These are phyloP conservation scores for Penicillium italicum DNA, from an alignment of 2,329 filamentous ascomycete species.

Conservation along the genomic window DNA sequence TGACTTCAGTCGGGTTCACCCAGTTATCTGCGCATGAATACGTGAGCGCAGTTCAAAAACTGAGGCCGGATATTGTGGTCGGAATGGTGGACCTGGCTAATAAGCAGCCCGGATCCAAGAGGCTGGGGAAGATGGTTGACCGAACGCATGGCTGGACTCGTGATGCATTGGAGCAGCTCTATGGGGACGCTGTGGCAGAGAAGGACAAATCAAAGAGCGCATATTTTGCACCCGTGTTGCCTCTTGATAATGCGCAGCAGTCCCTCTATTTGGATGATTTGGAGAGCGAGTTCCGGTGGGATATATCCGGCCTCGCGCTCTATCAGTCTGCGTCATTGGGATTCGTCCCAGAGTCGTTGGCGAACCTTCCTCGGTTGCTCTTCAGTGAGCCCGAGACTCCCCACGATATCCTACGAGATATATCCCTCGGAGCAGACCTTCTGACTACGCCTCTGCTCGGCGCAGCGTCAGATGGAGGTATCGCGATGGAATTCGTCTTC, in stretches of 20 bases:
- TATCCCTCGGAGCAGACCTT: constrained; percentile 74
- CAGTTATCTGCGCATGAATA: constrained; percentile 68
- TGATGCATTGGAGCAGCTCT: constrained; percentile 56
- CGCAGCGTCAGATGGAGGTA: constrained; percentile 72
- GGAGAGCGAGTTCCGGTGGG: constrained; percentile 56
- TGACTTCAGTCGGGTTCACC: constrained; percentile 83
- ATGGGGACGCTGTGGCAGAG: constrained; percentile 31
- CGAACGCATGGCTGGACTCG: constrained; percentile 79
- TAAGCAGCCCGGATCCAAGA: constrained; percentile 63
- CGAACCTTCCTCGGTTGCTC: constrained; percentile 67
- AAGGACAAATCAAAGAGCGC: constrained; percentile 42
- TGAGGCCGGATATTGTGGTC: constrained; percentile 77
- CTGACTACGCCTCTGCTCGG: constrained; percentile 74
- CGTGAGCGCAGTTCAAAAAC: constrained; percentile 57
- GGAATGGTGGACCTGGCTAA: constrained; percentile 68
- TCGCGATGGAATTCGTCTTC: constrained; percentile 78
- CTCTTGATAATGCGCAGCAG: constrained; percentile 71
- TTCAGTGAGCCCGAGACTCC: constrained; percentile 68
- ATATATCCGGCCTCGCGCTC: constrained; percentile 68
- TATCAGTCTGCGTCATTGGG: constrained; percentile 70
- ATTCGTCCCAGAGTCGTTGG: constrained; percentile 61
- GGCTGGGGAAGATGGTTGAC: constrained; percentile 77
- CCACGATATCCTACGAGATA: constrained; percentile 70
- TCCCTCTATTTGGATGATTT: constrained; percentile 75
- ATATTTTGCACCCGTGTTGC: constrained; percentile 66